Evolutionary conservation across 345 rosid genomes (phyloP), one percentile per base, ranked within the genome.

Genomic region (Acer saccharum): DNA sequence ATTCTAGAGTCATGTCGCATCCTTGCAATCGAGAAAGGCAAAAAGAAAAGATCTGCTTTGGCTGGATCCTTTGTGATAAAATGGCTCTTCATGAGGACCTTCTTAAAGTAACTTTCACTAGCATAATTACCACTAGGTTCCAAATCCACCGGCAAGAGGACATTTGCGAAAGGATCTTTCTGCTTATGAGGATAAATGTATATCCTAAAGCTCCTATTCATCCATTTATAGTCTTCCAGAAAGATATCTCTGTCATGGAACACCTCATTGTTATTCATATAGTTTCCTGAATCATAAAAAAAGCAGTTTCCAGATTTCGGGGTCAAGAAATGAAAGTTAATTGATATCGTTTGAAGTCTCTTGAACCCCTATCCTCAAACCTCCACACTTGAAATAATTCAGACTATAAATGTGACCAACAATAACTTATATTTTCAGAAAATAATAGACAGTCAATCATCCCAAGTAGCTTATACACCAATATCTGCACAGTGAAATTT

Each of bases 81-180:
- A 80, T 87, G 90, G 73, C 89, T 89, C 58, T 80, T 77, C 87
- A 79, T 71, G 32, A 89, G 84, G 73, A 60, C 84, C 83, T 80
- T 89, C 84, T 87, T 89, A 66, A 89, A 85, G 86, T 82, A 89
- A 78, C 90, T 87, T 77, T 89, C 90, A 73, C 92, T 89, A 16
- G 90, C 92, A 18, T 87, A 89, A 74, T 85, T 89, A 63, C 92
- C 90, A 20, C 78, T 65, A 14, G 90, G 90, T 65, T 84, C 89
- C 50, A 77, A 81, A 69, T 78, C 73, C 71, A 84, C 88, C 0
- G 92, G 90, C 83, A 84, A 78, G 55, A 89, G 83, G 6, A 71
- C 86, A 75, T 85, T 82, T 43, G 85, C 81, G 32, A 87, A 89
- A 18, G 88, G 90, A 73, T 87, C 88, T 13, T 74, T 65, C 65